Evolutionary conservation across 805 yeast species (phyloP).

Genomic region (Clavispora vitiphila): DNA sequence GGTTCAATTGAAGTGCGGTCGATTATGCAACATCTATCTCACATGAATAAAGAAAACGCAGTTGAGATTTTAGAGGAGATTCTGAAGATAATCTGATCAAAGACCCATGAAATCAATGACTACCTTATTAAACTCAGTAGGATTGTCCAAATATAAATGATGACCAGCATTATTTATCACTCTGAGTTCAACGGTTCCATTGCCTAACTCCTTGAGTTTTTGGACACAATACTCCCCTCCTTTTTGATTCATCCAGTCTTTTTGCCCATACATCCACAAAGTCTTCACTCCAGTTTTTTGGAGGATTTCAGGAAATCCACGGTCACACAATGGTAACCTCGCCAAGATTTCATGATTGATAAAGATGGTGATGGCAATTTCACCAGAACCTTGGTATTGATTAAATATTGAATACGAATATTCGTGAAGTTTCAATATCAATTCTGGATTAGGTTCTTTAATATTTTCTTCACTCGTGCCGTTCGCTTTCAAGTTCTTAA

Average conservation of each 20-base stretch:
- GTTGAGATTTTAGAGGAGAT: neutral
- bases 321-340: slow-evolving; percentile 34
- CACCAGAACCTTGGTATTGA: slow-evolving; percentile 41
- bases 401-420: slow-evolving; percentile 39
- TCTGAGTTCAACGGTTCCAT: slow-evolving; percentile 13
- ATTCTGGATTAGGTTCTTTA: slow-evolving; percentile 5
- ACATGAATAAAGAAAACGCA: neutral
- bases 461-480: slow-evolving; percentile 4
- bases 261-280: slow-evolving; percentile 38
- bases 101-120: slow-evolving; percentile 20
- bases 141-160: slow-evolving; percentile 39
- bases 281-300: slow-evolving; percentile 18
- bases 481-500: slow-evolving; percentile 24
- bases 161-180: slow-evolving; percentile 36
- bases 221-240: slow-evolving; percentile 34
- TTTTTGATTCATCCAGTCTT: slow-evolving; percentile 39
- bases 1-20: slow-evolving; percentile 18
- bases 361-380: slow-evolving; percentile 38
- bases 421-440: slow-evolving; percentile 33
- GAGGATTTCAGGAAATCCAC: slow-evolving; percentile 31
- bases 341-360: slow-evolving; percentile 38
- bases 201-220: slow-evolving; percentile 16
- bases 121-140: slow-evolving; percentile 24
- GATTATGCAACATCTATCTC: neutral
- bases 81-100: neutral